A percentile compares a stretch with the other conserved stretches of the same genome.
Conservation (phyloP, 768 basidiomycete species). For the Lyophyllum decastes region DNA sequence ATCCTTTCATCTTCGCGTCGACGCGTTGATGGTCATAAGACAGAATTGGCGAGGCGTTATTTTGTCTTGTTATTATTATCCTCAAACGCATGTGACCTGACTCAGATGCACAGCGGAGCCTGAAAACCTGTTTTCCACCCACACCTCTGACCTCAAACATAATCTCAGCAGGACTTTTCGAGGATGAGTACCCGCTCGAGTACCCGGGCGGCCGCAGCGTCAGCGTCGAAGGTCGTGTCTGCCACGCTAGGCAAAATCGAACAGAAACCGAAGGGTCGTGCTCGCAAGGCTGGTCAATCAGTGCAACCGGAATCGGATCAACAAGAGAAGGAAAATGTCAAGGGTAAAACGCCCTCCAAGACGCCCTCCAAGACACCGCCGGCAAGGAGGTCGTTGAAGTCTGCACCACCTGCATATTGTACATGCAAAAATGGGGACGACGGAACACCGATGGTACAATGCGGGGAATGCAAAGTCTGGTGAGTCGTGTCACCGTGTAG, state of each 20-base stretch:
- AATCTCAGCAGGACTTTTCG: not conserved
- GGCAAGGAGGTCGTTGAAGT: constrained; percentile 3
- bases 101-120: constrained; percentile 16
- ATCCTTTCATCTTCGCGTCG: too few species aligned
- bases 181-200: constrained; percentile 50
- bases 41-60: not conserved
- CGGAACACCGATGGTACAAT: constrained; percentile 80
- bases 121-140: constrained; percentile 14
- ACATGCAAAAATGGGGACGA: constrained; percentile 70
- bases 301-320: constrained; percentile 16
- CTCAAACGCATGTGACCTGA: constrained; percentile 10
- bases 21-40: not conserved
- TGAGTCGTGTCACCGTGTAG: constrained; percentile 19
- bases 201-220: constrained; percentile 35
- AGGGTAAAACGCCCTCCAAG: constrained; percentile 17
- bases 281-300: constrained; percentile 14
- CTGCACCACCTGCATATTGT: constrained; percentile 44
- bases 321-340: constrained; percentile 29
- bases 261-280: constrained; percentile 15
- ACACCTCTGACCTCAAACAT: not conserved
- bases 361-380: constrained; percentile 8
- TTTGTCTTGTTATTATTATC: too few species aligned
- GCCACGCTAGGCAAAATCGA: constrained; percentile 12
- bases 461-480: constrained; percentile 75
- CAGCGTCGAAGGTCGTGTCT: constrained; percentile 16